Percentiles rank a stretch among this genome's conserved stretches.
Evolutionary conservation across 139 green algal genomes (phyloP).

Genomic region (Chlamydomonas incerta): DNA sequence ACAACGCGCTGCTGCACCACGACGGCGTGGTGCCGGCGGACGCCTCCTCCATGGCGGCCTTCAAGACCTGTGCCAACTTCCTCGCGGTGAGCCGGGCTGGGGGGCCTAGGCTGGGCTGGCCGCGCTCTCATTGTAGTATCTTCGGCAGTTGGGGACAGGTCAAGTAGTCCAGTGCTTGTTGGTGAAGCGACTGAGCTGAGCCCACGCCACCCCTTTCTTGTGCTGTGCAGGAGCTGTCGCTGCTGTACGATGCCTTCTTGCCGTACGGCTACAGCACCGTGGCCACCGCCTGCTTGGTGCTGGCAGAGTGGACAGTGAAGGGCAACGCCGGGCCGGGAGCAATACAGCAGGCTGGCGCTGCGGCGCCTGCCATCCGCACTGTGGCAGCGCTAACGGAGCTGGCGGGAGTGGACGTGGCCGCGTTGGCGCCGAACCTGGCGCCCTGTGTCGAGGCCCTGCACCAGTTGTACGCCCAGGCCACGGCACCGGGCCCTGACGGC

Average conservation of each 20-base stretch:
- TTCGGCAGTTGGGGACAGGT: too few relatives aligned
- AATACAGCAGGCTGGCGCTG: not conserved
- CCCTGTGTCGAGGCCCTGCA: slow-evolving; percentile 9
- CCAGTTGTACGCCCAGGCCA: not conserved
- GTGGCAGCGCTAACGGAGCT: slow-evolving; percentile 1
- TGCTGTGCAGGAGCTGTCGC: slow-evolving; percentile 12
- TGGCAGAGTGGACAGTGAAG: slow-evolving; percentile 5
- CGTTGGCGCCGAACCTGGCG: slow-evolving; percentile 3
- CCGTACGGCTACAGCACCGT: slow-evolving; percentile 31
- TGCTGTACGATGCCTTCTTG: slow-evolving; percentile 25
- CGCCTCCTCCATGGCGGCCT: not conserved
- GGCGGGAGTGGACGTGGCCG: not conserved
- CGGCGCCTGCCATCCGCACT: not conserved
- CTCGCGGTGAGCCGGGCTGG: slow-evolving; percentile 9
- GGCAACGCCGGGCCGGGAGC: too few relatives aligned
- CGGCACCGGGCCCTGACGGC: not conserved
- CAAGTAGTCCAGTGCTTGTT: too few relatives aligned
- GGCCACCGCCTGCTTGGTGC: slow-evolving; percentile 6
- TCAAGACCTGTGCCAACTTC: slow-evolving; percentile 4
- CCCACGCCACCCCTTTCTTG: too few relatives aligned
- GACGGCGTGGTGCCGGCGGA: not conserved
- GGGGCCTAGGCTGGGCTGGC: too few relatives aligned
- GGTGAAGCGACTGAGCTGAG: too few relatives aligned
- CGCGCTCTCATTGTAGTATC: too few relatives aligned
- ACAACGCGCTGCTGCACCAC: not conserved